Evolutionary conservation across 1,284 basidiomycete genomes (phyloP), one percentile per base, ranked within the genome.

Genomic region (Sporisorium iseilematis-ciliati): DNA sequence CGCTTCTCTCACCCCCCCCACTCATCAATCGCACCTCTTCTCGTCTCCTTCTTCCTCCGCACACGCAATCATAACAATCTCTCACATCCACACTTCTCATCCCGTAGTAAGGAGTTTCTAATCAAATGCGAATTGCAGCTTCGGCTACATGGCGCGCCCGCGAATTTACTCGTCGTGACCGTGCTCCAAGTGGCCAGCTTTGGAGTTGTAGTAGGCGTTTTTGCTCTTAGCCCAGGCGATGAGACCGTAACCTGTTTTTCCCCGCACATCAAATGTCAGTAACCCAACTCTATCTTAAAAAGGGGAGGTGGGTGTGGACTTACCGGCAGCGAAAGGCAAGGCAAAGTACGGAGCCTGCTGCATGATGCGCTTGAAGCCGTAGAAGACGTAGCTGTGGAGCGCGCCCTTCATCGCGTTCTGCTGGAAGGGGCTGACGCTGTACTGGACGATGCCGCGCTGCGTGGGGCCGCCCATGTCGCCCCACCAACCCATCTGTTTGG

Each of bases 401-500:
- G 83, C 82, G 31, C 82, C 82, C 35, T 60, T 65, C 75, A 83
- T 83, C 25, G 82, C 71, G 65, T 77, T 78, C 53, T 82, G 82
- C 69, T 84, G 82, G 75, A 77, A 81, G 8, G 83, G 78, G n/a
- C 82, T 84, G 56, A 84, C 65, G 16, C 80, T 49, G 77, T 84
- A 85, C 59, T 75, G 65, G 21, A 61, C 64, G 57, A 85, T 79
- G n/a, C 82, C 82, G 55, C 71, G 74, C 55, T 85, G 83, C 23
- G 70, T 56, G 16, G 83, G 83, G 23, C 83, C 82, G 40, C 82
- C 83, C 71, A 85, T 78, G 61, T 67, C 74, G n/a, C 83, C 83
- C 81, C 80, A 85, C 83, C 83, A 85, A 33, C 83, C 83, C 75
- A 84, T 81, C 81, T 83, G 54, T 53, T 33, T 53, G 35, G n/a